Evolutionary conservation across 345 rosid genomes (phyloP).

Genomic region (Syzygium oleosum): DNA sequence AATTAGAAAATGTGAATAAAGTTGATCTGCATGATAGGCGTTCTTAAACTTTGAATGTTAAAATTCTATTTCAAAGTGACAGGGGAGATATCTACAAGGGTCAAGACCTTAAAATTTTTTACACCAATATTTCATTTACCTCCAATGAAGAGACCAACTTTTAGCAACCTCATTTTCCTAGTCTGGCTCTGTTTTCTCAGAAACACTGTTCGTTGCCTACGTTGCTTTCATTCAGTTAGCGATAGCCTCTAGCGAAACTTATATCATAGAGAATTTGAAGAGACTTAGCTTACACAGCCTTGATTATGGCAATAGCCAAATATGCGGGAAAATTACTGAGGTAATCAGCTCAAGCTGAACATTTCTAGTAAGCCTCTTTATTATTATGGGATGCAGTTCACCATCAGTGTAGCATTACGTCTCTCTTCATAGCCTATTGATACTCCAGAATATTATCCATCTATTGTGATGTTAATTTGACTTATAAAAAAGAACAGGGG

Average conservation of each 20-base stretch:
- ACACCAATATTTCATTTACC: background rate
- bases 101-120: background rate
- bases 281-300: background rate
- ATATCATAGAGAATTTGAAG: background rate
- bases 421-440: background rate
- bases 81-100: background rate
- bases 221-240: background rate
- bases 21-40: background rate
- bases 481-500: constrained; percentile 4
- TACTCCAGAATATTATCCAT: background rate
- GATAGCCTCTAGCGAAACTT: background rate
- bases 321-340: background rate
- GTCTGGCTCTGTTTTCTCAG: background rate
- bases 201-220: background rate
- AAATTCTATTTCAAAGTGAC: background rate
- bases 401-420: too few species aligned
- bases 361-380: background rate
- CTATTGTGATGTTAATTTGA: background rate
- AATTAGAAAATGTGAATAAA: background rate
- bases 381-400: background rate
- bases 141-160: background rate
- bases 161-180: background rate
- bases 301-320: background rate
- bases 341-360: background rate
- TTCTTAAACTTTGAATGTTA: background rate